These are phyloP conservation scores for Diaporthe capsici DNA, from an alignment of 2,329 filamentous ascomycete genomes.

Conservation along the genomic window DNA sequence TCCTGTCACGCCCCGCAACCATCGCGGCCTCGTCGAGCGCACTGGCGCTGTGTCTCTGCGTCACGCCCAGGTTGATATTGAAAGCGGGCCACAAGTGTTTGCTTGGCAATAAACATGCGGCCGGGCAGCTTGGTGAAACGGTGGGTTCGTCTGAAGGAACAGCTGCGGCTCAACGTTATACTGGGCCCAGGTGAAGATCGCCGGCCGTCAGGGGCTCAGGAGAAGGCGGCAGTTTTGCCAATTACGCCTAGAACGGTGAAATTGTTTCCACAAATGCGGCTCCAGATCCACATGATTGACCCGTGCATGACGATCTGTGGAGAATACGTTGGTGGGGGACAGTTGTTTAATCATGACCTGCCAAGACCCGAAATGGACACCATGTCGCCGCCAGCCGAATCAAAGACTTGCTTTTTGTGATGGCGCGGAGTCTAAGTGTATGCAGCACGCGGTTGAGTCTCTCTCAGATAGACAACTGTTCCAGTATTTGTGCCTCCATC, in stretches of 20 bases:
- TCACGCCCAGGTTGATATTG: slow-evolving; percentile 29
- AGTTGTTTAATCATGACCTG: slow-evolving; percentile 33
- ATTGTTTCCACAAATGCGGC: slow-evolving; percentile 31
- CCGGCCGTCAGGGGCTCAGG: slow-evolving; percentile 28
- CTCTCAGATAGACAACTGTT: background rate
- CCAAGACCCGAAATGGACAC: slow-evolving; percentile 23
- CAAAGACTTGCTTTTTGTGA: slow-evolving; percentile 10
- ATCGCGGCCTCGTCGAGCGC: slow-evolving; percentile 19
- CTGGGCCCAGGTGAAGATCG: slow-evolving; percentile 21
- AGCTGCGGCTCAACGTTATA: slow-evolving; percentile 27
- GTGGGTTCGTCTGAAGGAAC: slow-evolving; percentile 22
- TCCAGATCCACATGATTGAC: slow-evolving; percentile 24
- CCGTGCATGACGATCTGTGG: slow-evolving; percentile 23
- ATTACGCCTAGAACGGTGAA: slow-evolving; percentile 18
- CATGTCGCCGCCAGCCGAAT: slow-evolving; percentile 13
- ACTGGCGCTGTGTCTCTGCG: slow-evolving; percentile 12
- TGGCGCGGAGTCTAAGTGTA: background rate
- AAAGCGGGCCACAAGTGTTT: slow-evolving; percentile 32
- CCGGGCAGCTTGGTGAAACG: slow-evolving; percentile 20
- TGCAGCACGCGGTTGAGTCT: background rate
- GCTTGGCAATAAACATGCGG: slow-evolving; percentile 30
- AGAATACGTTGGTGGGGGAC: slow-evolving; percentile 12
- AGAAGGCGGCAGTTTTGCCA: slow-evolving; percentile 16
- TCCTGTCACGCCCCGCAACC: slow-evolving; percentile 3
- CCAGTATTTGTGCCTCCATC: background rate